phyloP scores from a whole-genome alignment of 139 green algal species.

The Chlamydomonas sphaeroides region DNA sequence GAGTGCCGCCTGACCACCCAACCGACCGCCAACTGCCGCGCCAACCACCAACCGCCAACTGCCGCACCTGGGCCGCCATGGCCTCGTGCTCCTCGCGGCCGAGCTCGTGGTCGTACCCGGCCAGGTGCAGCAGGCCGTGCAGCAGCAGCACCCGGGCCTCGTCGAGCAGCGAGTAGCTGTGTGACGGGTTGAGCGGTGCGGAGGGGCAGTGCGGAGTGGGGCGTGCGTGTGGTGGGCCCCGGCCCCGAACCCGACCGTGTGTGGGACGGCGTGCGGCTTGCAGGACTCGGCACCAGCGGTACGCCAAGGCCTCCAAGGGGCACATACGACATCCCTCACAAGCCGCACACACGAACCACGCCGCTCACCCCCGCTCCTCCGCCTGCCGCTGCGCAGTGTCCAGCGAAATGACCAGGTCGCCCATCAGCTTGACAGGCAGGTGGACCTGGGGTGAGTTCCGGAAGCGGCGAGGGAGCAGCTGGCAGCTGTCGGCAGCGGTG shows the following conservation, averaged over 20 bases:
- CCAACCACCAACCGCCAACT: too few relatives aligned
- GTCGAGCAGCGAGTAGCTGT: constrained; percentile 72
- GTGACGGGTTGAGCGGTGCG: background rate
- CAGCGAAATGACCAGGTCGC: constrained; percentile 93
- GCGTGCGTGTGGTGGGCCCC: background rate
- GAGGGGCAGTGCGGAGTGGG: background rate
- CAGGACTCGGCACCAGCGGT: too few relatives aligned
- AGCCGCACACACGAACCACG: too few relatives aligned
- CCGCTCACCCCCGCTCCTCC: constrained; percentile 72
- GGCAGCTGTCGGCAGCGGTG: too few relatives aligned
- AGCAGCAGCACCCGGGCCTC: constrained; percentile 93
- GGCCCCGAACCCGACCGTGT: background rate
- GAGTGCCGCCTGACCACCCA: too few relatives aligned
- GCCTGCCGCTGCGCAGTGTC: constrained; percentile 92
- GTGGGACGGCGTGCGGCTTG: too few relatives aligned
- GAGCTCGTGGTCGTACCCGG: constrained; percentile 93
- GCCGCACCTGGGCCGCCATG: constrained; percentile 82
- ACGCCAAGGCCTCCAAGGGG: background rate
- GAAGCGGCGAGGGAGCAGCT: background rate
- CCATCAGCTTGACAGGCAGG: constrained; percentile 82
- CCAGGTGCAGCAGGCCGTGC: constrained; percentile 94
- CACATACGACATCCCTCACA: background rate
- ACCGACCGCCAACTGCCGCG: too few relatives aligned
- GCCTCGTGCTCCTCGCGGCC: constrained; percentile 61
- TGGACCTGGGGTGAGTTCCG: constrained; percentile 43